phyloP scores from a whole-genome alignment of 2,329 filamentous ascomycete genomes.

The Paracamarosporium sp. region DNA sequence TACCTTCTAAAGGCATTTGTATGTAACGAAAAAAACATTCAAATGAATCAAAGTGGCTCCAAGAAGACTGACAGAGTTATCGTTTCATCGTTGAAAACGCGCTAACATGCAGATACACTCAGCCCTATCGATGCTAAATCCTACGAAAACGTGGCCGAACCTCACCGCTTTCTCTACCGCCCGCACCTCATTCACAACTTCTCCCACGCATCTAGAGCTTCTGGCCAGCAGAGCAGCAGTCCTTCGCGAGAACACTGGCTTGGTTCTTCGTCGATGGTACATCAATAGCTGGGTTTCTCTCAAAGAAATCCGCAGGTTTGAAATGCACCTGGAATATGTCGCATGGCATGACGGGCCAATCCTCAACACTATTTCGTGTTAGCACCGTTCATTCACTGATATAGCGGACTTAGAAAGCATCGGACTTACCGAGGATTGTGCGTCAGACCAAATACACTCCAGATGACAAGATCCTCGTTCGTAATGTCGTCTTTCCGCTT shows the following conservation, averaged over 20 bases:
- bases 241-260: slow-evolving; percentile 37
- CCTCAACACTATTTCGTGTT: slow-evolving; percentile 44
- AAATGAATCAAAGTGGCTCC: no score
- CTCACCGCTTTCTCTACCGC: background rate
- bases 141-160: background rate
- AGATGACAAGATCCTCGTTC: slow-evolving; percentile 58
- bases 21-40: no score
- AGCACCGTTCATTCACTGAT: background rate
- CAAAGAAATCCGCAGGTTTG: slow-evolving; percentile 62
- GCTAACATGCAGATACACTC: background rate
- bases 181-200: background rate
- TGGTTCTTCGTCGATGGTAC: slow-evolving; percentile 52
- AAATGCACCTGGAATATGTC: slow-evolving; percentile 58
- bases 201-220: background rate
- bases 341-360: slow-evolving; percentile 59
- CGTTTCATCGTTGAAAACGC: background rate
- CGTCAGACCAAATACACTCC: slow-evolving; percentile 58
- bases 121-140: background rate
- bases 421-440: slow-evolving; percentile 54
- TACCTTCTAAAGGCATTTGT: background rate
- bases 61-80: no score
- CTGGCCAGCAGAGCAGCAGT: slow-evolving; percentile 22
- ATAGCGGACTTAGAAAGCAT: background rate
- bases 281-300: slow-evolving; percentile 60
- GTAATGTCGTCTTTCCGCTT: slow-evolving; percentile 51